Base-by-base conservation (phyloP, 306 rosid genomes). In the Cucurbita argyrosperma region DNA sequence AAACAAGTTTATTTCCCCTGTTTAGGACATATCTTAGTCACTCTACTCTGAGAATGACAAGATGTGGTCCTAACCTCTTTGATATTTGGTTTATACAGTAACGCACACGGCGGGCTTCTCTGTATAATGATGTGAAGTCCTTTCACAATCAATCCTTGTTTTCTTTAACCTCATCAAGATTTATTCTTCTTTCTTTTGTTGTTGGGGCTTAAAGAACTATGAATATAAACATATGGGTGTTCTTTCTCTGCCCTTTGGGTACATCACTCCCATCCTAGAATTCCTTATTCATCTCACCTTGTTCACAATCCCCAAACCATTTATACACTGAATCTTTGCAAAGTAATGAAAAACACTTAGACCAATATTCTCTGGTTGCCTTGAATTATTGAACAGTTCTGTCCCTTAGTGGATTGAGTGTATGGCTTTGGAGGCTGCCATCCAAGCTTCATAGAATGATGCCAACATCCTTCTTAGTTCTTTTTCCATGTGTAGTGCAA, bases 401-500 rank as follows among this genome's bases (percentile, higher is more conserved):
- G 74, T 50, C 74, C 59, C 74, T 30, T 26, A 15, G 73, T 68
- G 39, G 47, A 46, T 47, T 46, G 14, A 45, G 56, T 47, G 55
- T 68, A 46, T 68, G 55, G 56, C 42, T 13, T 21, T 47, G 16
- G 56, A 68, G 40, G 21, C 39, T 68, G 73, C 73, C 23, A 6
- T 14, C 26, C 42, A 70, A 14, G 59, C 59, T 69, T 69, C 74
- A 15, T 50, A 70, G 46, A 47, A 50, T 50, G 74, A 70, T 70
- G 74, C 74, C 45, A 70, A 49, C 26, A 37, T 56, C 61, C 51
- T 62, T 72, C 76, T 51, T 38, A 51, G 26, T 30, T 60, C 60
- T 57, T 71, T 57, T 65, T 10, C 78, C 71, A 66, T 60, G 43
- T 56, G 78, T 70, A 10, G 74, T 72, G 62, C 78, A 18, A 54